Conservation (phyloP, 106 monocot species). For the Agapanthus africanus region DNA sequence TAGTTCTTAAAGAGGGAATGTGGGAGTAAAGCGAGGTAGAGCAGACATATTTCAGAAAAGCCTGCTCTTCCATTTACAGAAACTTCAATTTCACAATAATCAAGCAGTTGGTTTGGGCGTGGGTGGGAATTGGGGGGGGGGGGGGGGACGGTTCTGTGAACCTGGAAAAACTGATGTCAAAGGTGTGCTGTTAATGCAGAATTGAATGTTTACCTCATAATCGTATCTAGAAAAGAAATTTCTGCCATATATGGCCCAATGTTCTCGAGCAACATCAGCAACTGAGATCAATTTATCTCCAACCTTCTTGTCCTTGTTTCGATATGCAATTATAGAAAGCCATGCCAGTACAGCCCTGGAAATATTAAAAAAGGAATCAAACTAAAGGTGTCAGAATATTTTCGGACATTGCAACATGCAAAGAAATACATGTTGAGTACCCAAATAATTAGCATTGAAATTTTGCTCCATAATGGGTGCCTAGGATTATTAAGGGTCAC, state of each 20-base stretch:
- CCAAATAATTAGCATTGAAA: not conserved
- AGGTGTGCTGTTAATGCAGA: too few relatives aligned
- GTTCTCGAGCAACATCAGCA: constrained; percentile 80
- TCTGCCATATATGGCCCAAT: constrained; percentile 88
- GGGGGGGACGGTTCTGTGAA: not conserved
- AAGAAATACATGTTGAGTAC: not conserved
- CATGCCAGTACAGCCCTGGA: constrained; percentile 97
- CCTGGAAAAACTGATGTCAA: not conserved
- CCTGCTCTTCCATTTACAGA: not conserved
- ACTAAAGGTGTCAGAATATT: not conserved
- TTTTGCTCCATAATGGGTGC: too few relatives aligned
- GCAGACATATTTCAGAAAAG: not conserved
- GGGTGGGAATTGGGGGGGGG: too few relatives aligned
- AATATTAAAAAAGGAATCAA: not conserved
- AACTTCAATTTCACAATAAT: not conserved
- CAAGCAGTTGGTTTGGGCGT: not conserved
- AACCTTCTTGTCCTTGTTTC: constrained; percentile 74
- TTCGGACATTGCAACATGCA: too few relatives aligned
- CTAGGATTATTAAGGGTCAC: not conserved
- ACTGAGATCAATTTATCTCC: constrained; percentile 92
- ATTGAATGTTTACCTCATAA: constrained; percentile 97
- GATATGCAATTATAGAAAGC: constrained; percentile 90
- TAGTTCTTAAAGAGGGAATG: not conserved
- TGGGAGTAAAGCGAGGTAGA: not conserved
- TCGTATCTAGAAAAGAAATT: constrained; percentile 99